Evolutionary conservation across 2,329 filamentous ascomycete genomes (phyloP).

Genomic region (Calonectria naviculata): DNA sequence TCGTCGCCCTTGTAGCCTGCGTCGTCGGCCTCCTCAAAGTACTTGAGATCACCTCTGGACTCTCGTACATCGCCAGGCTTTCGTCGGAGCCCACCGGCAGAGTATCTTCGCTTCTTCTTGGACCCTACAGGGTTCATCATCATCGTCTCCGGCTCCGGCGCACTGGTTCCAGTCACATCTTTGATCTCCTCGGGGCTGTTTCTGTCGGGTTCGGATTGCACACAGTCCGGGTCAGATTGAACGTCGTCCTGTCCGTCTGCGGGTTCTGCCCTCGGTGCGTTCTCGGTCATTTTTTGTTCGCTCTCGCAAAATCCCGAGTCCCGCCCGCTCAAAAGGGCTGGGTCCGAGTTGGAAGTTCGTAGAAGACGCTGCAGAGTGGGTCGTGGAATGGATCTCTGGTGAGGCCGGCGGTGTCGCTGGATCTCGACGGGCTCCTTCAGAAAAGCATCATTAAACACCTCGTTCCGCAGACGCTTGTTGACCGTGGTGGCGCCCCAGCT

Average conservation of each 20-base stretch:
- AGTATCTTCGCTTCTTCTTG: conserved; percentile 79
- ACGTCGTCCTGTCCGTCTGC: conserved; percentile 49
- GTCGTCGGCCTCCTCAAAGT: conserved; percentile 90
- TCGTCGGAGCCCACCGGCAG: conserved; percentile 82
- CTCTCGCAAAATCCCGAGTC: conserved; percentile 26
- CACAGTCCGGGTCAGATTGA: conserved; percentile 38
- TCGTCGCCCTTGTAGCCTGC: conserved; percentile 78
- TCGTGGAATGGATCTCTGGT: conserved; percentile 73
- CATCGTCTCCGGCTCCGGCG: conserved; percentile 70
- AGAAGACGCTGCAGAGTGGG: conserved; percentile 58
- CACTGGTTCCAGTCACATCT: conserved; percentile 72
- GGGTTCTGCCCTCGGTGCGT: conserved; percentile 15
- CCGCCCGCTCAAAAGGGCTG: conserved; percentile 44
- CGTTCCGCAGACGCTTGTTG: conserved; percentile 87
- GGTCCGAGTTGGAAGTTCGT: conserved; percentile 58
- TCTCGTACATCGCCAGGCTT: conserved; percentile 79
- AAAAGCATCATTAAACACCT: conserved; percentile 94
- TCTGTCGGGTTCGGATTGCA: conserved; percentile 48
- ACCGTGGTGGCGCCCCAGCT: conserved; percentile 94
- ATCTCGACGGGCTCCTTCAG: conserved; percentile 84
- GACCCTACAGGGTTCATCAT: conserved; percentile 51
- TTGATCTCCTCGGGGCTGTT: conserved; percentile 52
- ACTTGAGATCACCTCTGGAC: conserved; percentile 83
- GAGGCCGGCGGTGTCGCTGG: conserved; percentile 79
- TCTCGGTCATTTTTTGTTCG: not conserved